phyloP scores from a whole-genome alignment of 805 yeast species.

The Cyberlindnera samutprakarnensis region DNA sequence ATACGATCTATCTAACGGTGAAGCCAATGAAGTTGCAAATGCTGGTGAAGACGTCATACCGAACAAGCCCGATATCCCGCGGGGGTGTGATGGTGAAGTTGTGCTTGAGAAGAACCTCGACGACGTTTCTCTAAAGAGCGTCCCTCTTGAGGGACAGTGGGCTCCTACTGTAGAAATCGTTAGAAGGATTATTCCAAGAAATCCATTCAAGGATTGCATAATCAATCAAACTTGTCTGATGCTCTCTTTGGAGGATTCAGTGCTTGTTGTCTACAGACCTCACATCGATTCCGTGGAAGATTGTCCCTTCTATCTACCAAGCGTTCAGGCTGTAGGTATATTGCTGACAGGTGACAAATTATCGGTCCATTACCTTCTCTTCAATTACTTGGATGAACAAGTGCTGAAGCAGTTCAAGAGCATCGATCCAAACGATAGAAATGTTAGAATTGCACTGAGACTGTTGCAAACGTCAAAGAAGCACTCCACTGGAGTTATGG shows the following conservation, averaged over 20 bases:
- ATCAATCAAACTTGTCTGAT: conserved; percentile 79
- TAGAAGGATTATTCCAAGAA: conserved; percentile 87
- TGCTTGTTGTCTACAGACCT: conserved; percentile 69
- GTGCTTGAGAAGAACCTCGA: conserved; percentile 27
- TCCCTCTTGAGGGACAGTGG: conserved; percentile 19
- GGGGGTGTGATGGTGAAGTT: conserved; percentile 15
- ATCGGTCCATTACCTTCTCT: conserved; percentile 74
- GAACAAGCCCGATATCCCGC: conserved; percentile 29
- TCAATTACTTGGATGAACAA: conserved; percentile 26
- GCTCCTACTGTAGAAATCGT: conserved; percentile 46
- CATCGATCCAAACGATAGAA: conserved; percentile 46
- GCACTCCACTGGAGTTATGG: conserved; percentile 77
- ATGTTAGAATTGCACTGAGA: conserved; percentile 75
- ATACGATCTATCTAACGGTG: too few species aligned
- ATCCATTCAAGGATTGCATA: conserved; percentile 76
- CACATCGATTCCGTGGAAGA: conserved; percentile 54
- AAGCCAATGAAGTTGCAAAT: too few species aligned
- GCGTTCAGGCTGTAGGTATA: conserved; percentile 72
- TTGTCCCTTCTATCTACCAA: conserved; percentile 86
- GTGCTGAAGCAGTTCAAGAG: conserved; percentile 20
- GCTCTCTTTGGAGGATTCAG: conserved; percentile 30
- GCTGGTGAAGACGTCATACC: too few species aligned
- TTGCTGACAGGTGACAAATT: conserved; percentile 36
- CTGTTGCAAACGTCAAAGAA: conserved; percentile 72
- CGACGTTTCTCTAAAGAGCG: conserved; percentile 34